Conservation (phyloP, 2,329 filamentous ascomycete species). For the Claviceps quebecensis region DNA sequence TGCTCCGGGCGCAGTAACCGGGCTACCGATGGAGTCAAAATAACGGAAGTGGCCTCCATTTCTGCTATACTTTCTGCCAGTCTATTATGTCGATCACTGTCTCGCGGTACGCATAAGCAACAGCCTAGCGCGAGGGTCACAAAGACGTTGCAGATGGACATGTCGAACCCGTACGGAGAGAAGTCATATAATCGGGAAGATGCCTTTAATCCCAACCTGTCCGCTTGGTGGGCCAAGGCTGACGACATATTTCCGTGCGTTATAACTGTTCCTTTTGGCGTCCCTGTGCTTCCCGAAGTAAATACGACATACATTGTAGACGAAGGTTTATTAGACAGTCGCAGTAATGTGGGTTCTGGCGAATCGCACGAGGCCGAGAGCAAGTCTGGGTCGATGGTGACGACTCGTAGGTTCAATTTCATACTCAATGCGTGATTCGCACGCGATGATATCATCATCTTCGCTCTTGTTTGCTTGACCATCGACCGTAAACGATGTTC, state of each 20-base stretch:
- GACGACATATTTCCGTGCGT: background rate
- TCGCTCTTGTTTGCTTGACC: conserved; percentile 20
- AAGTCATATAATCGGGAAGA: conserved; percentile 18
- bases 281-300: background rate
- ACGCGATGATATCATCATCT: background rate
- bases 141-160: conserved; percentile 2
- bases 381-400: background rate
- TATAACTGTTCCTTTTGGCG: background rate
- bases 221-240: conserved; percentile 15
- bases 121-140: conserved; percentile 3
- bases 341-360: background rate
- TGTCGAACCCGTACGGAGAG: conserved; percentile 6
- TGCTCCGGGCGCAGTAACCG: background rate
- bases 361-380: background rate
- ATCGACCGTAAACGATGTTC: conserved; percentile 30
- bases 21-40: conserved; percentile 1
- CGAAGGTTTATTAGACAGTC: background rate
- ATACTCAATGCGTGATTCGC: background rate
- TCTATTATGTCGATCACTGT: conserved; percentile 1
- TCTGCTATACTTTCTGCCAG: background rate
- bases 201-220: conserved; percentile 10
- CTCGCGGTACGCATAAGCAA: conserved; percentile 6
- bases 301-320: background rate
- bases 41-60: background rate
- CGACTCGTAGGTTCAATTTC: background rate